These are phyloP conservation scores for Lepidium sativum DNA, from an alignment of 345 rosid genomes.

Conservation along the genomic window DNA sequence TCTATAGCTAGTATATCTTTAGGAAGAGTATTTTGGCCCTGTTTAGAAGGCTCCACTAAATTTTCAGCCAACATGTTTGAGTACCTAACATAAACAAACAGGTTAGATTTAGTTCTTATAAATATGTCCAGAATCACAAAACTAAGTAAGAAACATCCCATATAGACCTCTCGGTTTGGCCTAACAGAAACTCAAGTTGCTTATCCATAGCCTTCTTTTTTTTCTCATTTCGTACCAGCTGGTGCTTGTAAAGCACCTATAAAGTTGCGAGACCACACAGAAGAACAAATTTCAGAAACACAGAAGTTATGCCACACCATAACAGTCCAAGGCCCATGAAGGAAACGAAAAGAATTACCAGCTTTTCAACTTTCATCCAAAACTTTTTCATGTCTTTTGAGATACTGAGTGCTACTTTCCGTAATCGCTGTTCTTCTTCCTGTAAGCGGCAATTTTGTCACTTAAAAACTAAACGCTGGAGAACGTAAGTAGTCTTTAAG, in stretches of 20 bases:
- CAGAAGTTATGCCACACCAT: neutral
- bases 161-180: slow-evolving; percentile 94
- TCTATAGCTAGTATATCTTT: slow-evolving; percentile 22
- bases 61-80: slow-evolving; percentile 99
- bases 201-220: slow-evolving; percentile 95
- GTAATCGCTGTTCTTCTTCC: slow-evolving; percentile 90
- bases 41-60: slow-evolving; percentile 52
- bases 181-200: slow-evolving; percentile 93
- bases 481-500: neutral
- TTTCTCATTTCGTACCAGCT: slow-evolving; percentile 85
- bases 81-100: slow-evolving; percentile 50
- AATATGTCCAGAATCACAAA: neutral
- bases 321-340: neutral
- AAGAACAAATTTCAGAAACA: slow-evolving; percentile 17
- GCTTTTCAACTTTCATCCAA: slow-evolving; percentile 96
- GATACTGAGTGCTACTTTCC: slow-evolving; percentile 85
- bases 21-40: slow-evolving; percentile 29
- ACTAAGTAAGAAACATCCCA: neutral
- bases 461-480: neutral
- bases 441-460: slow-evolving; percentile 27
- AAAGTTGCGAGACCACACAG: slow-evolving; percentile 11
- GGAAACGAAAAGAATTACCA: slow-evolving; percentile 44
- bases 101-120: neutral
- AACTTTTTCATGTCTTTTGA: slow-evolving; percentile 95
- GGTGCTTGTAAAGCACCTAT: slow-evolving; percentile 97